Percentiles rank a stretch among this genome's conserved stretches.
Evolutionary conservation across 352 stramenopile species (phyloP).

Genomic region (Blastocystis sp.): DNA sequence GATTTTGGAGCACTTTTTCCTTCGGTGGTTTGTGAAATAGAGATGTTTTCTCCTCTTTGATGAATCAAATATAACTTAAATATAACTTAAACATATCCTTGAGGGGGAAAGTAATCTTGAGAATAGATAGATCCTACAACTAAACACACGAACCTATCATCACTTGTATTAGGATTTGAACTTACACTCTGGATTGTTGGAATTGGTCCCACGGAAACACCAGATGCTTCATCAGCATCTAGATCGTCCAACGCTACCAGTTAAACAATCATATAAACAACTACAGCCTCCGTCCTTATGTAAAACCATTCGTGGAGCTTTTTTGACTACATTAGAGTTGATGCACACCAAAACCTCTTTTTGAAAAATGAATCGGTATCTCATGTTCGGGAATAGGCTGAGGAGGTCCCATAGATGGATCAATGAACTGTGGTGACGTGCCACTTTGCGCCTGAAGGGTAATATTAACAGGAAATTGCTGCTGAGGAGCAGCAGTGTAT

Average conservation of each 20-base stretch:
- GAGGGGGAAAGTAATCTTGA: conserved; percentile 43
- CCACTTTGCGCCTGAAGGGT: not conserved
- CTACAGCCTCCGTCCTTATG: not conserved
- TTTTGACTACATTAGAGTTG: not conserved
- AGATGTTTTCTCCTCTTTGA: not conserved
- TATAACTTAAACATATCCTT: not conserved
- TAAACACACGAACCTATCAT: not conserved
- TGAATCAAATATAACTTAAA: not conserved
- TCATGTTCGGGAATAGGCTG: not conserved
- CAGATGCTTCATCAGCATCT: not conserved
- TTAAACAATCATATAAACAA: not conserved
- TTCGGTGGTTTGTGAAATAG: not conserved
- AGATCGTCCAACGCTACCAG: not conserved
- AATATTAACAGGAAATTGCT: not conserved
- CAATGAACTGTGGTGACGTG: not conserved
- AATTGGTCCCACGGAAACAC: not conserved
- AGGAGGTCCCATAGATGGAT: not conserved
- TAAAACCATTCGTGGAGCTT: not conserved
- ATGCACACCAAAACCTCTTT: not conserved
- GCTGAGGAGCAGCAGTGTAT: not conserved
- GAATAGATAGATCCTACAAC: conserved; percentile 25
- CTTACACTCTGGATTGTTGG: not conserved
- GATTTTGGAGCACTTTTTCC: conserved; percentile 19
- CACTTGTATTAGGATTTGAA: not conserved
- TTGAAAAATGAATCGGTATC: not conserved